phyloP scores from a whole-genome alignment of 2,329 filamentous ascomycete genomes.

The Diplocarpon rosae region DNA sequence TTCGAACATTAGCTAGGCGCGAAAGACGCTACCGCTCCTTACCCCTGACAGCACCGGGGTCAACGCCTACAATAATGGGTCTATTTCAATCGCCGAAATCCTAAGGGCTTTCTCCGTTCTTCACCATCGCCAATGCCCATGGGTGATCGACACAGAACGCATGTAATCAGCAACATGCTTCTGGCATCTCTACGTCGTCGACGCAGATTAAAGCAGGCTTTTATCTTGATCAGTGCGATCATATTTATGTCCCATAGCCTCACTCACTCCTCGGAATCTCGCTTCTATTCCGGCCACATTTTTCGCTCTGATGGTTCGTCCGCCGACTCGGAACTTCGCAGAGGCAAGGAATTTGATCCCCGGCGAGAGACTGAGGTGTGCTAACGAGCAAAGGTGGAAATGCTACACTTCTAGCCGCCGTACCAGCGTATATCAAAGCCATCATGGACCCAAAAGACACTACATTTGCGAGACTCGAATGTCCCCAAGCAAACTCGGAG shows the following conservation, averaged over 20 bases:
- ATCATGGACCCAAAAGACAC: constrained; percentile 11
- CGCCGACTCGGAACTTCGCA: not conserved
- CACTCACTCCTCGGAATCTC: not conserved
- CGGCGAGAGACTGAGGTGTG: too few relatives aligned
- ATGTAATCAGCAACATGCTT: not conserved
- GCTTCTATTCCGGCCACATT: not conserved
- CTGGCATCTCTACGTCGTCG: not conserved
- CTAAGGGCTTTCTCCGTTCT: too few relatives aligned
- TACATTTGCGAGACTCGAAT: constrained; percentile 7
- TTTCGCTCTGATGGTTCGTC: not conserved
- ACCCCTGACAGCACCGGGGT: too few relatives aligned
- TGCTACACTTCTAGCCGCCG: not conserved
- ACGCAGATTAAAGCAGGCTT: not conserved
- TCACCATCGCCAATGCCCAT: too few relatives aligned
- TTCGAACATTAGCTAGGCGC: too few relatives aligned
- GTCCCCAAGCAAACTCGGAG: constrained; percentile 1
- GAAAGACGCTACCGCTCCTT: too few relatives aligned
- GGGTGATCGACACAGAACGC: too few relatives aligned
- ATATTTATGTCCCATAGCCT: not conserved
- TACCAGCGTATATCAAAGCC: constrained; percentile 3
- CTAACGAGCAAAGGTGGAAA: not conserved
- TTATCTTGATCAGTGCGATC: not conserved
- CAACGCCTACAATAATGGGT: too few relatives aligned
- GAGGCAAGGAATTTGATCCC: not conserved
- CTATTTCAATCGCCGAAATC: too few relatives aligned